Conservation (phyloP, 139 green algal genomes). For the Picochlorum sp. region DNA sequence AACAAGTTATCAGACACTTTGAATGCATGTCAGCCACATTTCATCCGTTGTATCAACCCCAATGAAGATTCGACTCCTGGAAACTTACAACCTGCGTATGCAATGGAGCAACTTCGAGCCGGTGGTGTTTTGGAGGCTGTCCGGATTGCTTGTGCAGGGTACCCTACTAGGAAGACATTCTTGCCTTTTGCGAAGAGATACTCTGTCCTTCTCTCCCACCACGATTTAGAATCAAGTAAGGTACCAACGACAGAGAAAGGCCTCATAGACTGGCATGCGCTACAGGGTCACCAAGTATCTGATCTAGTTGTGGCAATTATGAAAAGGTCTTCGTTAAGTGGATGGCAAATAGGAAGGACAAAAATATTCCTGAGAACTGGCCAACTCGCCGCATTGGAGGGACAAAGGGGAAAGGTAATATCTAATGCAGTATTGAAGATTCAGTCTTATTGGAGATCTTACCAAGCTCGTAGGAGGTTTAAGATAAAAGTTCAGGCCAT, state of each 20-base stretch:
- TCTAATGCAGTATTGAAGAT: constrained; percentile 29
- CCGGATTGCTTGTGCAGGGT: constrained; percentile 86
- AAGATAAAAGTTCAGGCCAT: constrained; percentile 4
- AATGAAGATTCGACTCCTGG: constrained; percentile 64
- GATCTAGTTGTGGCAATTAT: constrained; percentile 26
- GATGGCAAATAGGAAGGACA: constrained; percentile 59
- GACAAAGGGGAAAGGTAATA: constrained; percentile 26
- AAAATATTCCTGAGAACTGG: constrained; percentile 67
- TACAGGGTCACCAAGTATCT: constrained; percentile 14
- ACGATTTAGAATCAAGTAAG: neutral
- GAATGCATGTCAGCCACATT: constrained; percentile 46
- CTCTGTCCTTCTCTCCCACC: constrained; percentile 19
- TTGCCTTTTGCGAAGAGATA: constrained; percentile 43
- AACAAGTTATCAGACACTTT: constrained; percentile 64
- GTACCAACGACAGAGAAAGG: constrained; percentile 10
- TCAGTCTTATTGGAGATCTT: constrained; percentile 29
- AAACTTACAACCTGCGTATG: constrained; percentile 58
- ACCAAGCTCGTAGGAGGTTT: constrained; percentile 20
- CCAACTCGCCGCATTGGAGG: constrained; percentile 49
- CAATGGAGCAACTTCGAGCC: constrained; percentile 89
- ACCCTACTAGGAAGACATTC: constrained; percentile 74
- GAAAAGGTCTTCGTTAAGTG: constrained; percentile 20
- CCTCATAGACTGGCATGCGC: constrained; percentile 21
- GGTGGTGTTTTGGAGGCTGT: constrained; percentile 95
- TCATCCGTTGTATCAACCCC: constrained; percentile 86